Conservation (phyloP, 2,329 filamentous ascomycete species). For the Neofusicoccum umdonicola region DNA sequence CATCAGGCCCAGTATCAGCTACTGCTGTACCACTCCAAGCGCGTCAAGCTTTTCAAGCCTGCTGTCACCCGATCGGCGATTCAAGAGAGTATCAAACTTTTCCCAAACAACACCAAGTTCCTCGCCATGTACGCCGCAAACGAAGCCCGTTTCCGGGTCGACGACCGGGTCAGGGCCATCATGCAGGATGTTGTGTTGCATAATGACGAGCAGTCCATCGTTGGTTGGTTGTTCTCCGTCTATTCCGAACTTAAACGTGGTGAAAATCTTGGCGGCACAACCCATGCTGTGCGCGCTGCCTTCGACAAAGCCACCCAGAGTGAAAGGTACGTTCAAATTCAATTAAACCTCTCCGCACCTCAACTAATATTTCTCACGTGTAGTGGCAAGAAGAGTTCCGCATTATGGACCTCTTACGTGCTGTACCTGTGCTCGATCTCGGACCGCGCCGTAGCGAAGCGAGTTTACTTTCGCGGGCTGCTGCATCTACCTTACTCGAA, state of each 20-base stretch:
- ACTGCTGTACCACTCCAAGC: conserved; percentile 63
- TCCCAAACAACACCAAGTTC: conserved; percentile 75
- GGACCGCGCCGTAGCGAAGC: conserved; percentile 37
- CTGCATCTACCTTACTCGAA: conserved; percentile 63
- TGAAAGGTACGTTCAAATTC: conserved; percentile 10
- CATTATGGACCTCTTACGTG: conserved; percentile 33
- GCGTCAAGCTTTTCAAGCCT: conserved; percentile 66
- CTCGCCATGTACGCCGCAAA: conserved; percentile 71
- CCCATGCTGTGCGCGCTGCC: conserved; percentile 54
- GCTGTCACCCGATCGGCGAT: conserved; percentile 63
- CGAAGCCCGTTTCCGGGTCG: conserved; percentile 67
- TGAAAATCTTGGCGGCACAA: conserved; percentile 41
- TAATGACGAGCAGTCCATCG: conserved; percentile 38
- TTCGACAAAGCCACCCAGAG: conserved; percentile 53
- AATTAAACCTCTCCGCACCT: not conserved
- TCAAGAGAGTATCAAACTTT: conserved; percentile 58
- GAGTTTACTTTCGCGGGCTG: conserved; percentile 56
- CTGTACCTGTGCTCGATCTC: conserved; percentile 12
- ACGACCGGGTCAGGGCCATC: conserved; percentile 72
- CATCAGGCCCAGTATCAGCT: conserved; percentile 68
- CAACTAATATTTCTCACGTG: not conserved
- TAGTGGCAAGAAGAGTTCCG: conserved; percentile 28
- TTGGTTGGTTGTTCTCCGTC: conserved; percentile 55
- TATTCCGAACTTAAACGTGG: conserved; percentile 52
- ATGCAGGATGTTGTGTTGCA: conserved; percentile 47